Conservation (phyloP, 148 eudicot genomes). For the Dianthus caryophyllus region DNA sequence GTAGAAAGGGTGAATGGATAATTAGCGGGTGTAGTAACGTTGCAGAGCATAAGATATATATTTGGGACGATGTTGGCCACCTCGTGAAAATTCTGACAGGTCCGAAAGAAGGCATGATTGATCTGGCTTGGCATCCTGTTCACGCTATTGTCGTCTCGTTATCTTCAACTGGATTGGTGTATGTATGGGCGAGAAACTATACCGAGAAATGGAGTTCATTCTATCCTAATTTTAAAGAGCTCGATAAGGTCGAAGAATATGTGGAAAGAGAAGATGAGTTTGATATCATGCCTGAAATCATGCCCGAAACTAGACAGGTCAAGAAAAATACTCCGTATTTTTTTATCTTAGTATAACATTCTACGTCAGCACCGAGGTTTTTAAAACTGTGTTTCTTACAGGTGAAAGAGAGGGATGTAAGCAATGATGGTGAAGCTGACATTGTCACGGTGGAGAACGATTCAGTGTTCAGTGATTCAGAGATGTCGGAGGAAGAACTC, state of each 20-base stretch:
- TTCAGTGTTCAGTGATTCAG: constrained; percentile 76
- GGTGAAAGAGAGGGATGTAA: constrained; percentile 66
- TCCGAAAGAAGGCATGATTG: constrained; percentile 80
- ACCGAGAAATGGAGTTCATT: constrained; percentile 97
- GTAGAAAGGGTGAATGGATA: constrained; percentile 94
- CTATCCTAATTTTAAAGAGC: constrained; percentile 91
- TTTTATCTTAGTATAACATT: not conserved
- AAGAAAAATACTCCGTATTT: not conserved
- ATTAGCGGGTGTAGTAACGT: constrained; percentile 81
- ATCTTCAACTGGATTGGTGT: constrained; percentile 71
- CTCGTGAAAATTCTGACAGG: constrained; percentile 93
- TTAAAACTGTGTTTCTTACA: constrained; percentile 20
- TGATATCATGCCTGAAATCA: constrained; percentile 56
- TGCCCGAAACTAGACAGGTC: constrained; percentile 57
- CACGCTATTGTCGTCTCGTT: constrained; percentile 83
- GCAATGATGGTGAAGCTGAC: constrained; percentile 80
- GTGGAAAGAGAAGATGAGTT: constrained; percentile 96
- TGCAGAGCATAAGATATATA: constrained; percentile 91
- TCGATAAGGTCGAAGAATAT: constrained; percentile 91
- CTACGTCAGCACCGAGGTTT: not conserved
- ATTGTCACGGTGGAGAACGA: constrained; percentile 69
- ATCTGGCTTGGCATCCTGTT: constrained; percentile 93
- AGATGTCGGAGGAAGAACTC: constrained; percentile 77
- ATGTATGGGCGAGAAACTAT: constrained; percentile 95
- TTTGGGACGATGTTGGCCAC: constrained; percentile 86